A percentile compares a stretch with the other conserved stretches of the same genome.
These are phyloP conservation scores for Aureobasidium sp. DNA, from an alignment of 2,329 filamentous ascomycete species.

Conservation along the genomic window DNA sequence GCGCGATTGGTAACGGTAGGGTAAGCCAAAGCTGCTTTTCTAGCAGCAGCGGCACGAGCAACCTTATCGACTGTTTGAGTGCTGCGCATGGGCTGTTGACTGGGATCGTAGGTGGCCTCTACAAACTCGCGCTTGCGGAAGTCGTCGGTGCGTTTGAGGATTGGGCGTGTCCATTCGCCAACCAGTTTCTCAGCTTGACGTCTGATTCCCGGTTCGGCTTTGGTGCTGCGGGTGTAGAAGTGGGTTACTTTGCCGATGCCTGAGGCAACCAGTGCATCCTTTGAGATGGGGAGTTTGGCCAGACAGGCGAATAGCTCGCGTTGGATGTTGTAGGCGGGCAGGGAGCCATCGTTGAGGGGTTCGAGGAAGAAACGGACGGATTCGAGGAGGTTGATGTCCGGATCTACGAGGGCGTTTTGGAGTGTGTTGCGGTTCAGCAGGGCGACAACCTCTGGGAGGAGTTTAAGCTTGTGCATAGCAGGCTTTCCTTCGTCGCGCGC, in stretches of 20 bases:
- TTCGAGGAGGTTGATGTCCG: slow-evolving; percentile 89
- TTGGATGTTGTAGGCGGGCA: slow-evolving; percentile 96
- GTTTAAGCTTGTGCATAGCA: slow-evolving; percentile 85
- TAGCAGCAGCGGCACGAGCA: slow-evolving; percentile 39
- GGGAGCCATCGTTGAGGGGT: slow-evolving; percentile 82
- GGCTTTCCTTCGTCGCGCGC: slow-evolving; percentile 72
- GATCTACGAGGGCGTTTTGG: slow-evolving; percentile 77
- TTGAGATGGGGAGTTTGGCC: slow-evolving; percentile 74
- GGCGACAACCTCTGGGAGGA: slow-evolving; percentile 81
- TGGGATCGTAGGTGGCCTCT: slow-evolving; percentile 51
- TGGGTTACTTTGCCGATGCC: slow-evolving; percentile 94
- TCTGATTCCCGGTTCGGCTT: slow-evolving; percentile 81
- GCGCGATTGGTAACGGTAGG: slow-evolving; percentile 49
- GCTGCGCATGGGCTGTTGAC: slow-evolving; percentile 21
- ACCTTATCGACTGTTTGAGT: slow-evolving; percentile 24
- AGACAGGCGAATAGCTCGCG: slow-evolving; percentile 83
- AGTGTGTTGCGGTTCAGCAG: slow-evolving; percentile 85
- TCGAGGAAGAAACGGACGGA: slow-evolving; percentile 97
- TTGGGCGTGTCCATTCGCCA: slow-evolving; percentile 90
- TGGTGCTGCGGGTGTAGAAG: slow-evolving; percentile 94
- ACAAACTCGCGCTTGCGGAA: slow-evolving; percentile 72
- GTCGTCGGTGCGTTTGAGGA: slow-evolving; percentile 87
- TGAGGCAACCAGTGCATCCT: slow-evolving; percentile 80
- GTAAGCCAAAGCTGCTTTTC: slow-evolving; percentile 43
- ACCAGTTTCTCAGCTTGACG: slow-evolving; percentile 86